These are phyloP conservation scores for Bipolaris oryzae DNA, from an alignment of 2,329 filamentous ascomycete genomes.

Conservation along the genomic window DNA sequence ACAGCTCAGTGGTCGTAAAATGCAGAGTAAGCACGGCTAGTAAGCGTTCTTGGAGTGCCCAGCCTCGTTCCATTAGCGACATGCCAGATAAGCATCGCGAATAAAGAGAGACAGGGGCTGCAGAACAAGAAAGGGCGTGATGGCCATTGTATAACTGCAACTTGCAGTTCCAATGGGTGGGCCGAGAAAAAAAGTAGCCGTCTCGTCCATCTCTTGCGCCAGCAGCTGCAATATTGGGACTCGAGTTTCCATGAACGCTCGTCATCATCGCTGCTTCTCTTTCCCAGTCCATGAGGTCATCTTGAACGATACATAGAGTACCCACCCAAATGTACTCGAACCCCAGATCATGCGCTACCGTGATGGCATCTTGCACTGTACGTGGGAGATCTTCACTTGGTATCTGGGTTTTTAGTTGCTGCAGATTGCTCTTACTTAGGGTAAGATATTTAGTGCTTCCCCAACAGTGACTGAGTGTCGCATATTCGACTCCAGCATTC, in stretches of 20 bases:
- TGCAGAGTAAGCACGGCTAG: background rate
- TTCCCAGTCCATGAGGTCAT: background rate
- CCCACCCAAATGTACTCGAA: background rate
- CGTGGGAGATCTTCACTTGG: background rate
- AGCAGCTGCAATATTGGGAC: background rate
- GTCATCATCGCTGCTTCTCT: background rate
- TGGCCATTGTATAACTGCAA: background rate
- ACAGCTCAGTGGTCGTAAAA: background rate
- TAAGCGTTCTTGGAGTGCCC: background rate
- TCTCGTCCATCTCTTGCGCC: background rate
- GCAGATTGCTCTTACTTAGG: background rate
- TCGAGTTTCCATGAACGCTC: background rate
- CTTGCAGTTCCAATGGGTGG: background rate
- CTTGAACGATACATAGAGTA: constrained; percentile 1
- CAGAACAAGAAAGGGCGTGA: background rate
- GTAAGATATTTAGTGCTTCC: background rate
- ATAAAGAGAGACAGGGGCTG: background rate
- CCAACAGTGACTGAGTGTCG: background rate
- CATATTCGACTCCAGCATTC: background rate
- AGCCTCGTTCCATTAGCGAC: background rate
- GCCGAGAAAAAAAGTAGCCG: background rate
- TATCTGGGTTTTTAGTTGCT: background rate
- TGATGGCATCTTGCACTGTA: background rate
- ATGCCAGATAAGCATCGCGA: no score
- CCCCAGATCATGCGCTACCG: background rate